Base-by-base conservation (phyloP, 1,284 basidiomycete species). In the Moesziomyces sp. region DNA sequence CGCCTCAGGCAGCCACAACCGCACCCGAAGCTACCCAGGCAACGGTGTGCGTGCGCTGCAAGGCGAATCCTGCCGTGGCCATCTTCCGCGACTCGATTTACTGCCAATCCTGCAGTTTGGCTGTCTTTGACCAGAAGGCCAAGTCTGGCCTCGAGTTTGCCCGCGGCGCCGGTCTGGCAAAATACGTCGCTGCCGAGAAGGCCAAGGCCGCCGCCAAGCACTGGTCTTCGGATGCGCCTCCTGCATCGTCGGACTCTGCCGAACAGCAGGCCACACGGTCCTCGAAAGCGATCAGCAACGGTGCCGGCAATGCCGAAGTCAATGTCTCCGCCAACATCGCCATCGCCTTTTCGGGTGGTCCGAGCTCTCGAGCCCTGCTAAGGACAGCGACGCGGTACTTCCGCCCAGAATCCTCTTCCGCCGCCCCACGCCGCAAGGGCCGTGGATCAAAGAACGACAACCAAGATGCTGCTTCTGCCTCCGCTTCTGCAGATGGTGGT, bases 41-140 rank as follows among this genome's bases (percentile, higher is more conserved):
- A 19, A 52, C 56, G 23, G 52, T 40, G 38, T 80, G 78, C 49
- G 64, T 77, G n/a, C 69, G 76, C 24, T 80, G 78, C 64, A 75
- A 73, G 30, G n/a, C 35, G 23, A 49, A 63, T 7, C 40, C 61
- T 0, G 66, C 71, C 2, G 62, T 51, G 3, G 46, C 76, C 43
- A 52, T 62, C 50, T 74, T 77, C 47, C 74, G 78, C 45, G 78
- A 80, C 28, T 62, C 76, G 10, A 60, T 65, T 45, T 81, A 81
- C 73, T 81, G 79, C 46, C 58, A 54, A 24, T 11, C 57, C 18
- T 81, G 79, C 50, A 74, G 73, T 23, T 44, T 59, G 7, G 56
- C 64, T 42, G 74, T 78, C 34, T 79, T 81, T 46, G 58, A 73
- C n/a, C 50, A 61, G 10, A 79, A 79, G 55, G 50, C 74, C 43